Percentiles rank a stretch among this genome's conserved stretches.
phyloP scores from a whole-genome alignment of 1,284 basidiomycete species.

The Fomitopsis pinicola region DNA sequence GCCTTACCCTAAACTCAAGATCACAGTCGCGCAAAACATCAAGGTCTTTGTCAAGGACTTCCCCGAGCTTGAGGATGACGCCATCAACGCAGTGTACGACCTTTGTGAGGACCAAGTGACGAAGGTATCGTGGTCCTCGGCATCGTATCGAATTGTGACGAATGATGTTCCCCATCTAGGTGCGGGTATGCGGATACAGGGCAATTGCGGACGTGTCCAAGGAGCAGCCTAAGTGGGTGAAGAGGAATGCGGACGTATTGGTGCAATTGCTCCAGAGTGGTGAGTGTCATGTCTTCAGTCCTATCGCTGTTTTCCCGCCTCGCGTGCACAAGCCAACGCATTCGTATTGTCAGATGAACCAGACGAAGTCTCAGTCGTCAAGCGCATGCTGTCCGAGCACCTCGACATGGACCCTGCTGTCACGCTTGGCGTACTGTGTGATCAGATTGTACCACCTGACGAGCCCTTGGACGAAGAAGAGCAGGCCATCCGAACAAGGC shows the following conservation, averaged over 20 bases:
- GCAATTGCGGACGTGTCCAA: constrained; percentile 63
- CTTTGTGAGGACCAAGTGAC: constrained; percentile 64
- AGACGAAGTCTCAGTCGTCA: constrained; percentile 58
- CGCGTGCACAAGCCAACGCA: not conserved
- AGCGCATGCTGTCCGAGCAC: constrained; percentile 55
- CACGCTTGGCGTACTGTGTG: constrained; percentile 62
- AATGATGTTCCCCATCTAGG: constrained; percentile 32
- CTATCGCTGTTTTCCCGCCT: not conserved
- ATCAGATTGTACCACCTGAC: constrained; percentile 53
- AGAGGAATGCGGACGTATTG: constrained; percentile 67
- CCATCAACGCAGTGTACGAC: constrained; percentile 72
- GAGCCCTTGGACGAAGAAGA: constrained; percentile 56
- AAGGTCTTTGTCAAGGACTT: constrained; percentile 59
- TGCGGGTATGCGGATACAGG: constrained; percentile 61
- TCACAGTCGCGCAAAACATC: constrained; percentile 54
- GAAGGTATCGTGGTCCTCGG: constrained; percentile 30
- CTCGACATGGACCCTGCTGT: constrained; percentile 57
- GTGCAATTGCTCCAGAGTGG: constrained; percentile 72
- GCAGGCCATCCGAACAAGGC: constrained; percentile 47
- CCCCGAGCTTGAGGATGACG: constrained; percentile 64
- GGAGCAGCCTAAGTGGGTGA: constrained; percentile 54
- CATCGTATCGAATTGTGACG: not conserved
- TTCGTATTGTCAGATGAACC: constrained; percentile 47
- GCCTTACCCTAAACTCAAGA: constrained; percentile 39
- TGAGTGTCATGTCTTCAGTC: constrained; percentile 29